phyloP scores from a whole-genome alignment of 768 basidiomycete species.

The Sarcodon sp. region DNA sequence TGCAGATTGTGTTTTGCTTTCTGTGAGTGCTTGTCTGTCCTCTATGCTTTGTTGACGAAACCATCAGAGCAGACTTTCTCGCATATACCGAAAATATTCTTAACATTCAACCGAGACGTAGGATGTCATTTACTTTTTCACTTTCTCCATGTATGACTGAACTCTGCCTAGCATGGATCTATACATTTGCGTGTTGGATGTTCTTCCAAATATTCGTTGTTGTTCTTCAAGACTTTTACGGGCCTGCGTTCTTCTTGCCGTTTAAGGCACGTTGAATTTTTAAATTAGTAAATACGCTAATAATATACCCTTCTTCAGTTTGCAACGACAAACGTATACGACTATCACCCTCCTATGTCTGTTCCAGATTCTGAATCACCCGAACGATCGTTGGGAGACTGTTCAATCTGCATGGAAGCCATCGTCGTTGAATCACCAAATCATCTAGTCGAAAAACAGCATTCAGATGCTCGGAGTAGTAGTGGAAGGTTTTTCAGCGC shows the following conservation, averaged over 20 bases:
- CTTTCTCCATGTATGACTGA: not conserved
- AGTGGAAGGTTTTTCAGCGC: conserved; percentile 36
- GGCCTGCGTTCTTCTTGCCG: conserved; percentile 79
- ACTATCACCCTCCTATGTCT: conserved; percentile 79
- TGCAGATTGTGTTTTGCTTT: conserved; percentile 59
- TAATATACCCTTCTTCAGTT: conserved; percentile 27
- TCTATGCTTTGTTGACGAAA: conserved; percentile 2
- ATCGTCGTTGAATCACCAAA: conserved; percentile 24
- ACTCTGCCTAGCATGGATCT: not conserved
- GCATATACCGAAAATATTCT: conserved; percentile 78
- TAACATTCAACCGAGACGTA: conserved; percentile 65
- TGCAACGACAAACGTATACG: conserved; percentile 46
- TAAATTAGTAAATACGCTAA: conserved; percentile 1
- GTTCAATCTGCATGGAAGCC: conserved; percentile 88
- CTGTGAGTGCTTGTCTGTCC: conserved; percentile 38
- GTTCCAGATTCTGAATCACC: conserved; percentile 62
- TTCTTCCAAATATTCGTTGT: conserved; percentile 48
- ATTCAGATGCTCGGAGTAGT: conserved; percentile 32
- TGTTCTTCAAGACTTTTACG: conserved; percentile 61
- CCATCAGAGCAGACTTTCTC: conserved; percentile 51
- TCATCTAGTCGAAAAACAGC: conserved; percentile 1
- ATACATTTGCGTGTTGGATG: conserved; percentile 12
- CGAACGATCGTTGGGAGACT: conserved; percentile 71
- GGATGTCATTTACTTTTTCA: conserved; percentile 13
- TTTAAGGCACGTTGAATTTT: conserved; percentile 31